A percentile compares a stretch with the other conserved stretches of the same genome.
These are phyloP conservation scores for Dacryopinax spathularia DNA, from an alignment of 768 basidiomycete genomes.

Conservation along the genomic window DNA sequence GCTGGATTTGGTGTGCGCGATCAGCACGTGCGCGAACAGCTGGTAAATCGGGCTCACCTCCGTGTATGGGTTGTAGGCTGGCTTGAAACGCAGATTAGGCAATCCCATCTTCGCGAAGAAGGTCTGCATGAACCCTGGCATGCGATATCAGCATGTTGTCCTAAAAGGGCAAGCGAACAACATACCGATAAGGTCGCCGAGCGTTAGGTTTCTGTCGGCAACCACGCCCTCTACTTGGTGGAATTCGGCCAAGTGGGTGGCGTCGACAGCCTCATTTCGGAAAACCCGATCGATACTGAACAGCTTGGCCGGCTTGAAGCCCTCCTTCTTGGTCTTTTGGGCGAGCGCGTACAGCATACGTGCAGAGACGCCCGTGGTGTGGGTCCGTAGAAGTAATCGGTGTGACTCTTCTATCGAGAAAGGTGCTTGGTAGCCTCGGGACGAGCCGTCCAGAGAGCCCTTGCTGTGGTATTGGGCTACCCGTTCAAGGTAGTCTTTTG, in stretches of 20 bases:
- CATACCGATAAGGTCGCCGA: conserved; percentile 88
- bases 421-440: conserved; percentile 85
- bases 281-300: conserved; percentile 98
- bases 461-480: conserved; percentile 71
- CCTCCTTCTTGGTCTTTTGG: conserved; percentile 49
- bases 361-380: conserved; percentile 89
- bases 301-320: conserved; percentile 81
- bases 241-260: conserved; percentile 96
- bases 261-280: conserved; percentile 96
- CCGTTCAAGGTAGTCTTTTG: conserved; percentile 67
- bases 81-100: conserved; percentile 87
- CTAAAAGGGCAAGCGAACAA: not conserved
- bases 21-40: not conserved
- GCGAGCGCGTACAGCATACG: conserved; percentile 91
- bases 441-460: conserved; percentile 61
- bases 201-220: conserved; percentile 79
- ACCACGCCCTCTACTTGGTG: conserved; percentile 99
- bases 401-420: conserved; percentile 87
- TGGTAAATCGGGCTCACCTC: conserved; percentile 40
- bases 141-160: not conserved
- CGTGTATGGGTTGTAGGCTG: conserved; percentile 96
- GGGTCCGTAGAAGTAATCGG: conserved; percentile 86
- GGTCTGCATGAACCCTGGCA: conserved; percentile 86
- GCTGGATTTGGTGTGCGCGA: conserved; percentile 31
- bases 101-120: conserved; percentile 99